Evolutionary conservation across 345 rosid species (phyloP), one percentile per base, ranked within the genome.

Genomic region (Fremontodendron californicum): DNA sequence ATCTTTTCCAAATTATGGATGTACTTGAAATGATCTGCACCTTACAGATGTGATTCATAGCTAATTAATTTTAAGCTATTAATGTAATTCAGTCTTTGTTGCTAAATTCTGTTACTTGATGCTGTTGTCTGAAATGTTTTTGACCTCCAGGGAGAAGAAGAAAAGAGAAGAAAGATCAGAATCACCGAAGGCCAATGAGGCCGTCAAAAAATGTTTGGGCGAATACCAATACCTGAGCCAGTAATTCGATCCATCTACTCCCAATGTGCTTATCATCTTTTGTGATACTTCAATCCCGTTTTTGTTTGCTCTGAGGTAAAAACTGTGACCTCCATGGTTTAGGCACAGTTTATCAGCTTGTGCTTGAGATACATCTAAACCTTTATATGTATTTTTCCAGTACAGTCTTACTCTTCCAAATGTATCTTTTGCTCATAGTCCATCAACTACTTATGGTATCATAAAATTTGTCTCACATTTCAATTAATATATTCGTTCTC

Each of bases 71-170:
- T 61, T 29, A 29, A 61, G 23, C 3, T 3, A n/a, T 21, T 66
- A 1, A 25, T 57, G 7, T 11, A 25, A 57, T 37, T 12, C 29
- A 6, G 4, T 42, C 33, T 40, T 42, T 66, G 49, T 21, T 42
- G 49, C 18, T 66, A 27, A 11, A 46, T 16, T 46, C 4, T 63
- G 51, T 15, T 45, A 18, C 55, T 15, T 4, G 3, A 65, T 78
- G 46, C 25, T 55, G 39, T 43, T 63, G 46, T 37, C 46, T 52
- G 29, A 39, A 35, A 25, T 25, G 75, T 15, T 49, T 78, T 21
- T 33, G 77, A 55, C 31, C 80, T 82, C 45, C 91, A 96, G 97
- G 92, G 99, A 96, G 86, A 96, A 93, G 92, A 96, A 89, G 86
- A 93, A 96, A 80, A 86, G 65, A 80, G 95, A 87, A 81, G 98